These are phyloP conservation scores for Linum lewisii DNA, from an alignment of 345 rosid species.

Conservation along the genomic window DNA sequence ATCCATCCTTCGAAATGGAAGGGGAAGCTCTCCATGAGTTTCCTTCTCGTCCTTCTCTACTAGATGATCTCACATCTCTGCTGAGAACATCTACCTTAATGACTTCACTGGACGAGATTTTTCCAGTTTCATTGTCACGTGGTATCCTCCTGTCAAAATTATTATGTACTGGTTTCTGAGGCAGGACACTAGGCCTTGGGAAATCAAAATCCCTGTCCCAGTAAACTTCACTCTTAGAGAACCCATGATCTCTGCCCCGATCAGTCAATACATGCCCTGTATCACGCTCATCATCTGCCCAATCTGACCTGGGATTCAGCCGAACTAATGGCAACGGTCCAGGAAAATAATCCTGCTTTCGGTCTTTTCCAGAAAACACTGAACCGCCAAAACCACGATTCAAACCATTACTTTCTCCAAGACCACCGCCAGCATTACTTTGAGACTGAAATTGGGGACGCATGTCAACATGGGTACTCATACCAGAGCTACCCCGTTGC, in stretches of 20 bases:
- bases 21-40: constrained; percentile 64
- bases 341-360: constrained; percentile 48
- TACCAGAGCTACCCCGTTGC: constrained; percentile 25
- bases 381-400: constrained; percentile 28
- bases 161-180: constrained; percentile 49
- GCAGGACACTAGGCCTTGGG: constrained; percentile 48
- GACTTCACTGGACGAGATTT: constrained; percentile 53
- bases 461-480: constrained; percentile 43
- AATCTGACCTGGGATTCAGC: constrained; percentile 83
- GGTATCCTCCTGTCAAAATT: constrained; percentile 45
- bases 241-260: constrained; percentile 51
- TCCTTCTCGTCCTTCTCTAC: constrained; percentile 58
- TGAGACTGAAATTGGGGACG: constrained; percentile 51
- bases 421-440: constrained; percentile 22
- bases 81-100: constrained; percentile 29
- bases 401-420: constrained; percentile 32
- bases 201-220: constrained; percentile 76
- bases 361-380: constrained; percentile 30
- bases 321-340: constrained; percentile 72
- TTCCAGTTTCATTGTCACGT: constrained; percentile 55
- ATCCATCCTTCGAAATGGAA: constrained; percentile 36
- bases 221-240: constrained; percentile 47
- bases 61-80: constrained; percentile 34
- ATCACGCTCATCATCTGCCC: constrained; percentile 99
- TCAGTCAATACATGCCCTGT: constrained; percentile 61